Evolutionary conservation across 2,329 filamentous ascomycete genomes (phyloP).

Genomic region (Monilinia laxa): DNA sequence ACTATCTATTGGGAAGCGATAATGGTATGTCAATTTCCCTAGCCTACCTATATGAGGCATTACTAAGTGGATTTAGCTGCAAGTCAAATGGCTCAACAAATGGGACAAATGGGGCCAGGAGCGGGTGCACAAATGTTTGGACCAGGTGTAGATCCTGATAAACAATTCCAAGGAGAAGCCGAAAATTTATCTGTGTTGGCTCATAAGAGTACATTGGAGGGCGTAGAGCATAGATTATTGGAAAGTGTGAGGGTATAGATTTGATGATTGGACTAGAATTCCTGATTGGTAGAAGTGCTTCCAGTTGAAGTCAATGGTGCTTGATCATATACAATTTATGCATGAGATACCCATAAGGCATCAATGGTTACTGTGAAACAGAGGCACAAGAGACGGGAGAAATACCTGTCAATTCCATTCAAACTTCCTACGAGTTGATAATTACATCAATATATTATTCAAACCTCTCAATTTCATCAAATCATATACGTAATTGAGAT

Average conservation of each 20-base stretch:
- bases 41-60: not conserved
- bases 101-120: slow-evolving; percentile 71
- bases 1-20: slow-evolving; percentile 92
- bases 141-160: slow-evolving; percentile 90
- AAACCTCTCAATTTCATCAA: not conserved
- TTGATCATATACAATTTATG: not conserved
- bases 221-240: slow-evolving; percentile 81
- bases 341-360: not conserved
- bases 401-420: not conserved
- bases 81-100: slow-evolving; percentile 84
- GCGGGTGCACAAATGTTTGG: slow-evolving; percentile 72
- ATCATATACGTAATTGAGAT: too few relatives aligned
- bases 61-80: slow-evolving; percentile 60
- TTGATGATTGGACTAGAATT: not conserved
- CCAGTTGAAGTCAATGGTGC: slow-evolving; percentile 12
- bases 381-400: too few relatives aligned
- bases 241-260: slow-evolving; percentile 42
- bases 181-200: slow-evolving; percentile 96
- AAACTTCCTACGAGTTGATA: not conserved
- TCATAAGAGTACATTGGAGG: slow-evolving; percentile 87
- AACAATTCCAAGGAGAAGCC: slow-evolving; percentile 87
- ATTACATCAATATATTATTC: not conserved
- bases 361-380: not conserved
- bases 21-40: slow-evolving; percentile 65
- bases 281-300: slow-evolving; percentile 7